Percentiles rank a stretch among this genome's conserved stretches.
phyloP scores from a whole-genome alignment of 768 basidiomycete species.

The Sarcodon sp. region DNA sequence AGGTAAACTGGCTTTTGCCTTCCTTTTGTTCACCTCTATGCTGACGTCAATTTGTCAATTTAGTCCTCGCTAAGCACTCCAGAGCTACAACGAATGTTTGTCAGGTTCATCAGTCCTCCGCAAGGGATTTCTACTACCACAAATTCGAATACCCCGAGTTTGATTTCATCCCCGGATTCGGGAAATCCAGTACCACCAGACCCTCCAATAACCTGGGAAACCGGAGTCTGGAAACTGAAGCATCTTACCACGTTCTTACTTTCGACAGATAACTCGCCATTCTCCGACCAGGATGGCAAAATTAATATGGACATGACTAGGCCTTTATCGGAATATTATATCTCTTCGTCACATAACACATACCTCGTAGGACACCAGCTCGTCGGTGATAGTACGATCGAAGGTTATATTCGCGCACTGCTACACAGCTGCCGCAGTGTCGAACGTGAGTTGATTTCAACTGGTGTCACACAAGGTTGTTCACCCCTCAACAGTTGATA shows the following conservation, averaged over 20 bases:
- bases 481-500: conserved; percentile 50
- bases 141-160: conserved; percentile 1
- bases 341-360: conserved; percentile 88
- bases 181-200: conserved; percentile 2
- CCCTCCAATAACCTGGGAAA: conserved; percentile 8
- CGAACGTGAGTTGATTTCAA: conserved; percentile 48
- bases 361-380: conserved; percentile 83
- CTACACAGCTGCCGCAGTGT: conserved; percentile 89
- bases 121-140: neutral
- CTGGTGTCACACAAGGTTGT: conserved; percentile 1
- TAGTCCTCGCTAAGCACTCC: conserved; percentile 17
- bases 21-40: conserved; percentile 17
- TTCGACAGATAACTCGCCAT: conserved; percentile 63
- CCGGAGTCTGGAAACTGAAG: conserved; percentile 34
- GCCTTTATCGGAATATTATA: conserved; percentile 78
- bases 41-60: conserved; percentile 10
- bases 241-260: conserved; percentile 70
- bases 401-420: conserved; percentile 87
- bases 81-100: conserved; percentile 24
- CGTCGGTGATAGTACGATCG: conserved; percentile 79
- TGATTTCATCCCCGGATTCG: conserved; percentile 2
- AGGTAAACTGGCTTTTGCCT: conserved; percentile 27
- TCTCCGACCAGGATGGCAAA: conserved; percentile 35
- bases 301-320: conserved; percentile 79
- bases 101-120: conserved; percentile 13